A percentile compares a stretch with the other conserved stretches of the same genome.
Evolutionary conservation across 345 rosid genomes (phyloP).

Genomic region (Arabis hirsuta): DNA sequence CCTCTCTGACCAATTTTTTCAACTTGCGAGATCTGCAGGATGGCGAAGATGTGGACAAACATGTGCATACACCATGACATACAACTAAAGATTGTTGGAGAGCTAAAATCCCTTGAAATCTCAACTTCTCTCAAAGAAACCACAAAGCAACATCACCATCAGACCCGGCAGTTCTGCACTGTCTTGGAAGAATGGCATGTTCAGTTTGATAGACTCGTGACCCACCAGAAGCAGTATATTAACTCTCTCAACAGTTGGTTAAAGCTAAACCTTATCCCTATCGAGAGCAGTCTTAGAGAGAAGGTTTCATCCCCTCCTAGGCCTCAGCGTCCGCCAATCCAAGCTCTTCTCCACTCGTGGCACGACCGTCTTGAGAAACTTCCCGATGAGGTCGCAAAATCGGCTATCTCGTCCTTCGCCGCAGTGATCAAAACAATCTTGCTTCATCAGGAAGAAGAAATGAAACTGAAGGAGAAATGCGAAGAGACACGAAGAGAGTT

Average conservation of each 20-base stretch:
- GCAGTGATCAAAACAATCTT: slow-evolving; percentile 73
- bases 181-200: slow-evolving; percentile 74
- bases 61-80: slow-evolving; percentile 71
- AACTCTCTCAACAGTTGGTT: slow-evolving; percentile 69
- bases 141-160: slow-evolving; percentile 72
- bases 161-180: slow-evolving; percentile 64
- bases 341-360: slow-evolving; percentile 74
- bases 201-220: slow-evolving; percentile 72
- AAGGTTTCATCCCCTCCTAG: slow-evolving; percentile 78
- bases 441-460: slow-evolving; percentile 83
- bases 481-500: slow-evolving; percentile 81
- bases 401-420: slow-evolving; percentile 76
- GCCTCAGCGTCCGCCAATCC: slow-evolving; percentile 75
- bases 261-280: slow-evolving; percentile 74
- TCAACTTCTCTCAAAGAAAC: slow-evolving; percentile 69
- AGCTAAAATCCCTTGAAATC: slow-evolving; percentile 69
- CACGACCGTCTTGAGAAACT: slow-evolving; percentile 73
- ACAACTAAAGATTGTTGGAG: slow-evolving; percentile 67
- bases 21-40: slow-evolving; percentile 50
- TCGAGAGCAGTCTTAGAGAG: slow-evolving; percentile 72
- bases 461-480: slow-evolving; percentile 79
- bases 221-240: slow-evolving; percentile 78
- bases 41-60: slow-evolving; percentile 88
- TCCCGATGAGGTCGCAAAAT: slow-evolving; percentile 83
- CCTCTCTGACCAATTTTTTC: not conserved